Conservation (phyloP, 2,329 filamentous ascomycete genomes). For the Graphiopsis chlorocephala region DNA sequence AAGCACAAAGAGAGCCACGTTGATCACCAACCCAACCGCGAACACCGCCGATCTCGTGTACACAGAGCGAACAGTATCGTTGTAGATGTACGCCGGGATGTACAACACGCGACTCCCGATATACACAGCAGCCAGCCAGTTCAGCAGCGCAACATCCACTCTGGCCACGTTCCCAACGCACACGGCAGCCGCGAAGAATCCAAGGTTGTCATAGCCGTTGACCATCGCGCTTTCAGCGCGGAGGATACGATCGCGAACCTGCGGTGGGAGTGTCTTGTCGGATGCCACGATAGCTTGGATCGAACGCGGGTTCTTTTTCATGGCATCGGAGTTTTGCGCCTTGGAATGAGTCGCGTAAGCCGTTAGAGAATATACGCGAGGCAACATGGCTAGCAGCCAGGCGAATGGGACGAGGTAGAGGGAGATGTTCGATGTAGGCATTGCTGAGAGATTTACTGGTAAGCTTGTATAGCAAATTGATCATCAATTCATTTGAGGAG, state of each 20-base stretch:
- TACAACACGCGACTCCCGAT: slow-evolving; percentile 29
- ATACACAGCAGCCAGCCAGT: slow-evolving; percentile 28
- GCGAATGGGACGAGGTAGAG: slow-evolving; percentile 31
- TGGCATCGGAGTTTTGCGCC: background rate
- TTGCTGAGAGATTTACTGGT: background rate
- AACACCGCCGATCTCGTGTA: slow-evolving; percentile 23
- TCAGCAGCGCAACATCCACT: slow-evolving; percentile 29
- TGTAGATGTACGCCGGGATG: slow-evolving; percentile 28
- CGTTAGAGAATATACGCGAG: slow-evolving; percentile 30
- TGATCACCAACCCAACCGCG: slow-evolving; percentile 22
- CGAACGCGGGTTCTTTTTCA: background rate
- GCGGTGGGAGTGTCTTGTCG: background rate
- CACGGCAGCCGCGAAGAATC: slow-evolving; percentile 39
- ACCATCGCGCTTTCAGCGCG: slow-evolving; percentile 38
- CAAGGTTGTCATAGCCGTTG: slow-evolving; percentile 42
- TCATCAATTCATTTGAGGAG: background rate
- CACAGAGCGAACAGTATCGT: slow-evolving; percentile 14
- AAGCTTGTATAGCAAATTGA: background rate
- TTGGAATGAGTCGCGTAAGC: background rate
- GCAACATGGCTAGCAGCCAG: slow-evolving; percentile 36
- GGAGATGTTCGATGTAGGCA: slow-evolving; percentile 15
- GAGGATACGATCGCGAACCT: slow-evolving; percentile 23
- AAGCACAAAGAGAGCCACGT: background rate
- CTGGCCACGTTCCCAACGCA: slow-evolving; percentile 38
- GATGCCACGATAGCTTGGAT: background rate